Evolutionary conservation across 371 early-diverging fungal species (phyloP).

Genomic region (Sporodiniella umbellata): DNA sequence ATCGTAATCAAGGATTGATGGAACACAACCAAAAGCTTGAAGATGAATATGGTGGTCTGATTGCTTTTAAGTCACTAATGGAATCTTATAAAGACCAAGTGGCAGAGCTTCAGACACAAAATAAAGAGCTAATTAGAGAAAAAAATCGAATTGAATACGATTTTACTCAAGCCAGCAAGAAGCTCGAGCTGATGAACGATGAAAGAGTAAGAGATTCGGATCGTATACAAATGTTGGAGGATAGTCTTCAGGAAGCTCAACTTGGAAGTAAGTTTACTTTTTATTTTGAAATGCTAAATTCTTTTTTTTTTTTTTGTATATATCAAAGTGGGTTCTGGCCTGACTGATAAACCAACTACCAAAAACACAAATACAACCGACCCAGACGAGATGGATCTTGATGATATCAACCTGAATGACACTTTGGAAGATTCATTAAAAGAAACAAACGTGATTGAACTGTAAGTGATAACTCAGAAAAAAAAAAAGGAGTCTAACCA

Average conservation of each 20-base stretch:
- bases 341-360: slow-evolving; percentile 5
- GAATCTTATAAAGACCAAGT: slow-evolving; percentile 88
- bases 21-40: slow-evolving; percentile 74
- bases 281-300: neutral
- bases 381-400: slow-evolving; percentile 38
- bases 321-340: slow-evolving; percentile 4
- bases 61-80: slow-evolving; percentile 75
- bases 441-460: slow-evolving; percentile 51
- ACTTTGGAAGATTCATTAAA: slow-evolving; percentile 48
- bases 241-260: slow-evolving; percentile 79
- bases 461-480: too few relatives aligned
- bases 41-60: slow-evolving; percentile 82
- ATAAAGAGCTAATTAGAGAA: slow-evolving; percentile 62
- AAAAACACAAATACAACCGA: slow-evolving; percentile 1
- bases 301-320: neutral
- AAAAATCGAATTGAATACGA: slow-evolving; percentile 75
- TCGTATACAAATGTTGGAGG: slow-evolving; percentile 75
- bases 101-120: slow-evolving; percentile 68
- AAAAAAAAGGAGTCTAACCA: too few relatives aligned
- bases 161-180: slow-evolving; percentile 57
- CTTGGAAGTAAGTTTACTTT: slow-evolving; percentile 47
- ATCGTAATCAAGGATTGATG: slow-evolving; percentile 67
- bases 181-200: slow-evolving; percentile 61
- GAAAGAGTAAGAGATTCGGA: slow-evolving; percentile 70
- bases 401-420: slow-evolving; percentile 33